Conservation (phyloP, 2,329 filamentous ascomycete species). For the Escovopsis sp. region DNA sequence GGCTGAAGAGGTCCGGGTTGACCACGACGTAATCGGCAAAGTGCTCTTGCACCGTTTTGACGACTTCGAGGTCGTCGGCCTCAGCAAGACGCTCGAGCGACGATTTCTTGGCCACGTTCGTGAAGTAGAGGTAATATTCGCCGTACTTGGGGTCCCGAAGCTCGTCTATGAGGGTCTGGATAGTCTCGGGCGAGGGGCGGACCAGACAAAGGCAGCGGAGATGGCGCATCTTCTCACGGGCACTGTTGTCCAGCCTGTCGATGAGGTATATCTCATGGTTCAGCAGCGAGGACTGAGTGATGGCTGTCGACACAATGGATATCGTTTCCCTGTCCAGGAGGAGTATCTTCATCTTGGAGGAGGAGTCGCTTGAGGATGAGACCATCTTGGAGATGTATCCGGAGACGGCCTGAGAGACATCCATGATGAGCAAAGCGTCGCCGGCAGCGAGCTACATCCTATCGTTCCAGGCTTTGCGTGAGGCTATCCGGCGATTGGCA, state of each 20-base stretch:
- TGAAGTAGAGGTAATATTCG: conserved; percentile 95
- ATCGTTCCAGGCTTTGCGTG: conserved; percentile 1
- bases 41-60: conserved; percentile 85
- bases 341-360: conserved; percentile 96
- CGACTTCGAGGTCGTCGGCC: conserved; percentile 93
- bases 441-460: conserved; percentile 2
- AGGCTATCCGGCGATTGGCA: too few species aligned
- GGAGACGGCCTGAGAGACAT: conserved; percentile 82
- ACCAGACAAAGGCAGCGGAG: conserved; percentile 87
- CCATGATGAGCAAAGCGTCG: conserved; percentile 45
- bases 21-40: conserved; percentile 94
- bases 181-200: conserved; percentile 79
- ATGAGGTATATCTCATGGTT: conserved; percentile 97
- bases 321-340: conserved; percentile 89
- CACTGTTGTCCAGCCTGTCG: conserved; percentile 80
- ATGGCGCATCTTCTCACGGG: conserved; percentile 95
- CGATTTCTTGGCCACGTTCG: conserved; percentile 94
- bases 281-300: conserved; percentile 85
- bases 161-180: conserved; percentile 90
- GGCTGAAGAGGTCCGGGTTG: conserved; percentile 82
- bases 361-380: conserved; percentile 53
- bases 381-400: conserved; percentile 97
- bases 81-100: conserved; percentile 86
- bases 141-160: conserved; percentile 92
- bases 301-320: conserved; percentile 83